phyloP scores from a whole-genome alignment of 202 grass and related monocot species.

The Schoenoplectus triqueter region DNA sequence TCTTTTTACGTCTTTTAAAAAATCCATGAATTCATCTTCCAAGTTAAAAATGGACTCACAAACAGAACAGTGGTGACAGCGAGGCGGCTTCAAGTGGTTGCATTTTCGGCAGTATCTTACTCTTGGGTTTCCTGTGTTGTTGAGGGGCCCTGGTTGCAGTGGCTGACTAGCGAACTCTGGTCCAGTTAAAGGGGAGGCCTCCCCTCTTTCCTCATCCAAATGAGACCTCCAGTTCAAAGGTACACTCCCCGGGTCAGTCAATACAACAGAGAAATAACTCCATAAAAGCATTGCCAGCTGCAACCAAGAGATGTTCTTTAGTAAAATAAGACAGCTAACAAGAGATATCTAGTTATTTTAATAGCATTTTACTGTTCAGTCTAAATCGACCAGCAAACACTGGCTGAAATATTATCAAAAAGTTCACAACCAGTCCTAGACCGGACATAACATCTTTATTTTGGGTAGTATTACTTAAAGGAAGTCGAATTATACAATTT shows the following conservation, averaged over 20 bases:
- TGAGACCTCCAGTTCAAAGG: constrained; percentile 78
- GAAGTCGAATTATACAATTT: no score
- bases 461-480: no score
- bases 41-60: constrained; percentile 52
- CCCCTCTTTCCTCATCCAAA: constrained; percentile 83
- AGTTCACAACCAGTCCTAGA: no score
- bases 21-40: not conserved
- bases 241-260: constrained; percentile 79
- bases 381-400: no score
- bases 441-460: no score
- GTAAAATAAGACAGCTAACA: no score
- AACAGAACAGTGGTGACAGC: constrained; percentile 96
- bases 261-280: constrained; percentile 90
- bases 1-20: not conserved
- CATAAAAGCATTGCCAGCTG: constrained; percentile 90
- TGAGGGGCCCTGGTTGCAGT: constrained; percentile 49
- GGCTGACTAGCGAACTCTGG: constrained; percentile 56
- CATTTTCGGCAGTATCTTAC: constrained; percentile 91
- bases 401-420: no score
- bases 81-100: constrained; percentile 88
- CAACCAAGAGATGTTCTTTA: constrained; percentile 39
- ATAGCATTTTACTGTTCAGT: no score
- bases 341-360: no score
- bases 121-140: constrained; percentile 47
- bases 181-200: constrained; percentile 59